Percentiles rank a stretch among this genome's conserved stretches.
These are phyloP conservation scores for Candida silvicultrix DNA, from an alignment of 805 yeast genomes.

Conservation along the genomic window DNA sequence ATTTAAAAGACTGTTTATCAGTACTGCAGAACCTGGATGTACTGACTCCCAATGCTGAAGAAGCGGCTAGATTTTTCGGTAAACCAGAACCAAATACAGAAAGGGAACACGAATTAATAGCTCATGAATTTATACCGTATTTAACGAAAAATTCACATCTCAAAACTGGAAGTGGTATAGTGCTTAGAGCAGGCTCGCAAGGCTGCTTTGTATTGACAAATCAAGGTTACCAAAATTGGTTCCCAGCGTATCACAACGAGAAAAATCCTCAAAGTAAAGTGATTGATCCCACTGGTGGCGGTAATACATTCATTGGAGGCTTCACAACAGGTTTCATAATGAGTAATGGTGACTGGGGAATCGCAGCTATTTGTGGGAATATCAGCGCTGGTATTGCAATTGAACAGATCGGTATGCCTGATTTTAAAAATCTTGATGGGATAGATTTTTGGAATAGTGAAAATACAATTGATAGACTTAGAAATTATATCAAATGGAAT, in stretches of 20 bases:
- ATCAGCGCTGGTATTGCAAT: constrained; percentile 78
- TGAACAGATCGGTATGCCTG: constrained; percentile 75
- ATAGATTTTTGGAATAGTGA: constrained; percentile 52
- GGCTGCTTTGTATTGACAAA: constrained; percentile 53
- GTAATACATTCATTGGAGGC: constrained; percentile 85
- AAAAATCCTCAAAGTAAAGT: constrained; percentile 37
- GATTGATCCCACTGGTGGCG: constrained; percentile 93
- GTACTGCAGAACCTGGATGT: constrained; percentile 45
- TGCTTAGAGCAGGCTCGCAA: constrained; percentile 67
- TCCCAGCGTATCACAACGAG: constrained; percentile 68
- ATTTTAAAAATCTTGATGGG: constrained; percentile 24
- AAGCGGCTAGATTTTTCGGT: constrained; percentile 63
- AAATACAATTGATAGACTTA: constrained; percentile 37
- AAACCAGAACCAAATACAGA: constrained; percentile 33
- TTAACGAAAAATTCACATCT: constrained; percentile 29
- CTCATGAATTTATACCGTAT: constrained; percentile 32
- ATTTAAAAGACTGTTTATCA: constrained; percentile 29
- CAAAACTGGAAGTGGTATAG: constrained; percentile 38
- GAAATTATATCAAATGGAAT: constrained; percentile 28
- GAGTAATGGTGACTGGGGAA: constrained; percentile 37
- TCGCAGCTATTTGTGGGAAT: constrained; percentile 62
- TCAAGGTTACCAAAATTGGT: constrained; percentile 32
- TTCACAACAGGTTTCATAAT: constrained; percentile 56
- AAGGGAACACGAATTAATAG: constrained; percentile 36
- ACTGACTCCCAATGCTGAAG: constrained; percentile 81